phyloP scores from a whole-genome alignment of 257 asterid genomes.

The Solanum microdontum region DNA sequence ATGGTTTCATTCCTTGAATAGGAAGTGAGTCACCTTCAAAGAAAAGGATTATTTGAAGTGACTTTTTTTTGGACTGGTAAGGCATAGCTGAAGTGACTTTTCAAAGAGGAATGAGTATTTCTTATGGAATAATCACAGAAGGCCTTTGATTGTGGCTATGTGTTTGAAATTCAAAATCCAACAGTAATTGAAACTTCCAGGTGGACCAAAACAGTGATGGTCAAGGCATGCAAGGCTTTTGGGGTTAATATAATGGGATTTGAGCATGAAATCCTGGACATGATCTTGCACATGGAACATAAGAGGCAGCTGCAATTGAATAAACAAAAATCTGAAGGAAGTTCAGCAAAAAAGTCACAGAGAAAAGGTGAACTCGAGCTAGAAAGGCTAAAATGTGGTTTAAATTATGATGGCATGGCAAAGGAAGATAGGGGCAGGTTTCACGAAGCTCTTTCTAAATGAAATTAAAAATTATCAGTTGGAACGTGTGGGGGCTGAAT shows the following conservation, averaged over 20 bases:
- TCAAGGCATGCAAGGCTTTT: not conserved
- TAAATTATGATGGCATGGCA: not conserved
- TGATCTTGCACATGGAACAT: not conserved
- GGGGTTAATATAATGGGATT: not conserved
- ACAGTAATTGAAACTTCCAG: not conserved
- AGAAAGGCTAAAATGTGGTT: not conserved
- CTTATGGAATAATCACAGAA: not conserved
- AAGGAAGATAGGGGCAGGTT: not conserved
- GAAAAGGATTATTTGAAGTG: not conserved
- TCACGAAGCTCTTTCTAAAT: not conserved
- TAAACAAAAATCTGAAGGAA: not conserved
- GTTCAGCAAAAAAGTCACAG: not conserved
- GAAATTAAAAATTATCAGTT: not conserved
- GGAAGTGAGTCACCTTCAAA: not conserved
- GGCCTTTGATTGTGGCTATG: not conserved
- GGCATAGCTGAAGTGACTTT: not conserved
- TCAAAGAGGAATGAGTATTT: not conserved
- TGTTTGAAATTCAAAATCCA: not conserved
- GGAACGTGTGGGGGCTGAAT: not conserved
- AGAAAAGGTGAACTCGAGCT: not conserved
- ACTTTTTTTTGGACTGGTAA: not conserved
- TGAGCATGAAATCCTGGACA: not conserved
- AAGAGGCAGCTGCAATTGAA: not conserved
- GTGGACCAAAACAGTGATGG: not conserved
- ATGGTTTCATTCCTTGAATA: not conserved